Evolutionary conservation across 805 yeast species (phyloP).

Genomic region (Jamesozyma spencerorum): DNA sequence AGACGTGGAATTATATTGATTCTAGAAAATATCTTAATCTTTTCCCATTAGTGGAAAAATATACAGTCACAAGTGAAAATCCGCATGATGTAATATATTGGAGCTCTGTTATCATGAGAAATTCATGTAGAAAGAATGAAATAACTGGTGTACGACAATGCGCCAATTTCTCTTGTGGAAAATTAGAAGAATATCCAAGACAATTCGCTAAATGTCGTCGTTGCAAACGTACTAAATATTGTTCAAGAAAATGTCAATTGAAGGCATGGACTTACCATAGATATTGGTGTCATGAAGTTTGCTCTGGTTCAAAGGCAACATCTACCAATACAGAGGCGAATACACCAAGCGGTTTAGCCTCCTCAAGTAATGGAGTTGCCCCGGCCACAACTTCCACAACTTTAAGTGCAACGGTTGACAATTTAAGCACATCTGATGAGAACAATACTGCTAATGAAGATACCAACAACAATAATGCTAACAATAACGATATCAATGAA

Average conservation of each 20-base stretch:
- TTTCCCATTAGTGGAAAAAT: conserved; percentile 87
- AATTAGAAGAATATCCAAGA: conserved; percentile 84
- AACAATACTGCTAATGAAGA: too few relatives aligned
- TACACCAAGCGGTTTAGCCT: conserved; percentile 8
- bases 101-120: conserved; percentile 97
- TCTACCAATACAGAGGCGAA: conserved; percentile 13
- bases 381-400: background rate
- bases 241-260: conserved; percentile 86
- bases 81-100: conserved; percentile 83
- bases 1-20: conserved; percentile 29
- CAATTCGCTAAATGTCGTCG: conserved; percentile 93
- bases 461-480: background rate
- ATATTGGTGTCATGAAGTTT: conserved; percentile 73
- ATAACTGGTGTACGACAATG: conserved; percentile 84
- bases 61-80: conserved; percentile 56
- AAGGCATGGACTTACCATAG: conserved; percentile 89
- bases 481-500: background rate
- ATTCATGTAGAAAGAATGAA: conserved; percentile 89
- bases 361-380: background rate
- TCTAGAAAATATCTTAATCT: conserved; percentile 50
- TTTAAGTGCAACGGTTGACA: too few relatives aligned
- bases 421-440: too few relatives aligned
- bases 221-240: conserved; percentile 90
- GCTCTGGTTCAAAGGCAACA: conserved; percentile 21
- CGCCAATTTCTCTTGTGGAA: conserved; percentile 86